Base-by-base conservation (phyloP, 1,284 basidiomycete genomes). In the Trichosporon coremiiforme region DNA sequence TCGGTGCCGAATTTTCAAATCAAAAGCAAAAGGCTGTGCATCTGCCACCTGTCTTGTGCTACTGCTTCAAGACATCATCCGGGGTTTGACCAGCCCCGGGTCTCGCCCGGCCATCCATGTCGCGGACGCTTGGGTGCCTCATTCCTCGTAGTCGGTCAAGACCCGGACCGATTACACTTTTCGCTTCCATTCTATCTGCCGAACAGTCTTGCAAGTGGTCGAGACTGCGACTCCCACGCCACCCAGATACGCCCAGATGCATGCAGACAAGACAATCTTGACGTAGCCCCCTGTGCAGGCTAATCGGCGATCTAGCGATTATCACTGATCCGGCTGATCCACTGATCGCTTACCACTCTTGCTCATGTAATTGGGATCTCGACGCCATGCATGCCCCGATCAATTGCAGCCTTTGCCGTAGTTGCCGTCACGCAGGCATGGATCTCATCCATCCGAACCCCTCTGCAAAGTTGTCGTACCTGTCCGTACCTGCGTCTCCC, bases 1-100 rank as follows among this genome's bases (percentile, higher is more conserved):
- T 53, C 50, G 50, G 20, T 25, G 22, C 50, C 50, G 50, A 25
- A 1, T 20, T 7, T 8, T 20, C 17, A 20, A 50, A 35, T 35
- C 36, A 38, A 13, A 36, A 7, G 35, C 35, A 50, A 50, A 53
- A 53, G 50, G 50, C 50, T 53, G 50, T 53, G 50, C 50, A 53
- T 10, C 9, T 10, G 33, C 33, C 33, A 8, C n/a, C 20, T 25
- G 25, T 25, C 25, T 25, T 25, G 25, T 25, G 25, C 25, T 25
- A 4, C n/a, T 22, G 20, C 20, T 25, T 9, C 50, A 4, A 22
- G 50, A 20, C 50, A 53, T 12, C 50, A 2, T 20, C 22, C 20
- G 50, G 50, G 20, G 50, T 25, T 8, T 53, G 50, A 25, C 50
- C 50, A 53, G 50, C 50, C 50, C 50, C 50, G 50, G 22, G 7